Conservation (phyloP, 345 rosid genomes). For the Gossypium ekmanianum region DNA sequence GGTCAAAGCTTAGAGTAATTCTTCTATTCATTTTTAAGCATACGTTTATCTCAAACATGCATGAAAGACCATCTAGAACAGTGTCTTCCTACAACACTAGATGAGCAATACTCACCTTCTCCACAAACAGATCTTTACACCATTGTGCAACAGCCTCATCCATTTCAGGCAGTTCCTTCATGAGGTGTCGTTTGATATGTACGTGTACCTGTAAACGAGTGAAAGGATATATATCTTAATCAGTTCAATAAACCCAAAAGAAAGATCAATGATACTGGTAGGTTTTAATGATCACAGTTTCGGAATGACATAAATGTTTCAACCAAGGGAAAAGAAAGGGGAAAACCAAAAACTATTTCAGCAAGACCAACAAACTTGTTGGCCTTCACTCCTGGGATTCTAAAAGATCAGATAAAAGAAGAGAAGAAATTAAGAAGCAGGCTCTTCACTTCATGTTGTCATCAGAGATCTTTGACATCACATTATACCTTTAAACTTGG, state of each 20-base stretch:
- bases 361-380: background rate
- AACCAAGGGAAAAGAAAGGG: background rate
- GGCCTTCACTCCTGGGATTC: background rate
- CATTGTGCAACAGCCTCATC: slow-evolving; percentile 88
- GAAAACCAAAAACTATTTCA: too few relatives aligned
- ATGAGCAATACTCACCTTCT: slow-evolving; percentile 50
- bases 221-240: background rate
- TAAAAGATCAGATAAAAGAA: background rate
- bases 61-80: slow-evolving; percentile 1
- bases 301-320: background rate
- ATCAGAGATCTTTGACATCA: background rate
- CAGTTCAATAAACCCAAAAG: background rate
- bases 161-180: slow-evolving; percentile 84
- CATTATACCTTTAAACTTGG: background rate
- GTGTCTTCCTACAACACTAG: background rate
- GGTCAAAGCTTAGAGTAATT: background rate
- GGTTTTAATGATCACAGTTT: background rate
- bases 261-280: background rate
- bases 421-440: background rate
- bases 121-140: slow-evolving; percentile 85
- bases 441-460: background rate
- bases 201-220: slow-evolving; percentile 63
- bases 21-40: background rate
- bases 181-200: slow-evolving; percentile 63
- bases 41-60: background rate